A percentile compares a stretch with the other conserved stretches of the same genome.
Evolutionary conservation across 345 rosid species (phyloP).

Genomic region (Aquilaria yunnanensis): DNA sequence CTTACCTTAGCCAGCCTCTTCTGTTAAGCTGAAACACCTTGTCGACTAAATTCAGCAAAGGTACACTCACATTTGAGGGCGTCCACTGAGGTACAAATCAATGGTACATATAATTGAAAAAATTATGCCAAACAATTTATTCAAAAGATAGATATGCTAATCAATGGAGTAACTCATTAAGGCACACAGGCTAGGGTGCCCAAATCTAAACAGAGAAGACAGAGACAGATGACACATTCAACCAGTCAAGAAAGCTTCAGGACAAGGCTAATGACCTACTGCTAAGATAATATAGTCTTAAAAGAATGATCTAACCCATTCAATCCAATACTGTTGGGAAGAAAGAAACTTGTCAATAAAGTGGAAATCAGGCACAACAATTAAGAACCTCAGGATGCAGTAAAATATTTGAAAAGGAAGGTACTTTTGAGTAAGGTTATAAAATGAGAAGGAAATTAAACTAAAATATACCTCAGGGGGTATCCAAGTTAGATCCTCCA

Average conservation of each 20-base stretch:
- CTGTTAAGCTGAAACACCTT: slow-evolving; percentile 85
- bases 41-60: slow-evolving; percentile 80
- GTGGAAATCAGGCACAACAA: neutral
- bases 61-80: slow-evolving; percentile 87
- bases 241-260: slow-evolving; percentile 1
- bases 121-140: neutral
- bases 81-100: slow-evolving; percentile 54
- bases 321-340: neutral
- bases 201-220: too few species aligned
- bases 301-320: too few species aligned
- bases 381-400: neutral
- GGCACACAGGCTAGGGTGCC: neutral
- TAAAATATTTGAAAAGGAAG: too few species aligned
- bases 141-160: neutral
- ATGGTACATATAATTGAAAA: neutral
- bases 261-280: neutral
- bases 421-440: neutral
- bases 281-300: too few species aligned
- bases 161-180: neutral
- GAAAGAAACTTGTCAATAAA: neutral
- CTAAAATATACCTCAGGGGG: slow-evolving; percentile 66
- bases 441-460: slow-evolving; percentile 4
- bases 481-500: slow-evolving; percentile 64
- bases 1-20: slow-evolving; percentile 94
- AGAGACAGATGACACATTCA: too few species aligned